phyloP scores from a whole-genome alignment of 1,284 basidiomycete species.

The Fomitopsis palustris region DNA sequence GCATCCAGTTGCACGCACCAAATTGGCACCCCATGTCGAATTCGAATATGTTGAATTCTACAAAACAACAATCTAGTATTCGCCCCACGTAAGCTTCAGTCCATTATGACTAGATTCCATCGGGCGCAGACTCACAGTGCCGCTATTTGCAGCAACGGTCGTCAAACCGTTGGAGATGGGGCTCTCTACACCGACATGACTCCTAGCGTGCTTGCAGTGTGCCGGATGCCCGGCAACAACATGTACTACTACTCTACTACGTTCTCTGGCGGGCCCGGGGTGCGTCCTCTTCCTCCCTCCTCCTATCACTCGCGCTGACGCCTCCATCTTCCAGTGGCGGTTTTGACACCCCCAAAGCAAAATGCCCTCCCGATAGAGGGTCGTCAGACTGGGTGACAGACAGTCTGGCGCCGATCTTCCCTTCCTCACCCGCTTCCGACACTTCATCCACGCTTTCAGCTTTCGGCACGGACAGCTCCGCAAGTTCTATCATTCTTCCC shows the following conservation, averaged over 20 bases:
- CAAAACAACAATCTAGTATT: constrained; percentile 82
- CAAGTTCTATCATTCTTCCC: constrained; percentile 34
- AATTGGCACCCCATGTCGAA: constrained; percentile 83
- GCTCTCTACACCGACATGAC: constrained; percentile 75
- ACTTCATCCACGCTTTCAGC: constrained; percentile 32
- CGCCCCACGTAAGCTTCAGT: constrained; percentile 70
- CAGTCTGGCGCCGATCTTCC: constrained; percentile 66
- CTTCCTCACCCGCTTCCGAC: constrained; percentile 40
- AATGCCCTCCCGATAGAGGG: constrained; percentile 92
- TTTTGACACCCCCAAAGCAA: constrained; percentile 83
- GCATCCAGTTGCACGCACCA: constrained; percentile 26
- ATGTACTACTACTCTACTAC: constrained; percentile 87
- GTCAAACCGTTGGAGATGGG: constrained; percentile 93
- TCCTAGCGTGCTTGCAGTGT: constrained; percentile 78
- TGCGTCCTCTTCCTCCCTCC: constrained; percentile 33
- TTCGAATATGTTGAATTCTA: constrained; percentile 61
- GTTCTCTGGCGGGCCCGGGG: constrained; percentile 85
- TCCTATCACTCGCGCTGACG: constrained; percentile 3
- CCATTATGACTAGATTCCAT: constrained; percentile 9
- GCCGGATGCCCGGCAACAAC: constrained; percentile 72
- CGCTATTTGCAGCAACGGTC: constrained; percentile 68
- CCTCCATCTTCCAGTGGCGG: constrained; percentile 57
- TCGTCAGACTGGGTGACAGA: constrained; percentile 91
- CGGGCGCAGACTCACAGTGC: constrained; percentile 8
- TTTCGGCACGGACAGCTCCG: constrained; percentile 30